These are phyloP conservation scores for Penicillium paradoxum DNA, from an alignment of 495 filamentous ascomycete species.

Conservation along the genomic window DNA sequence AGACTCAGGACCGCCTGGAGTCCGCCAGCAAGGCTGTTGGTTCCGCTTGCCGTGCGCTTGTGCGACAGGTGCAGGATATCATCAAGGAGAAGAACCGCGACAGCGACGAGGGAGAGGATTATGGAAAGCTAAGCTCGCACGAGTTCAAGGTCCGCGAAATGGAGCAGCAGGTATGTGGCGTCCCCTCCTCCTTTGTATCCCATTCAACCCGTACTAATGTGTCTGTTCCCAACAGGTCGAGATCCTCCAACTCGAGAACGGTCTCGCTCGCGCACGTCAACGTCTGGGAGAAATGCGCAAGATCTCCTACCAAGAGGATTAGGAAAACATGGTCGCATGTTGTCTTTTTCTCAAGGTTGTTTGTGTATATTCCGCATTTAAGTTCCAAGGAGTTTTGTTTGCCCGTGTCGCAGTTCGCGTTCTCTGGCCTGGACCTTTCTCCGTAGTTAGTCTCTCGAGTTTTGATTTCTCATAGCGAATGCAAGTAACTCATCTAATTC, in stretches of 20 bases:
- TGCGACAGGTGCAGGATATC: conserved; percentile 90
- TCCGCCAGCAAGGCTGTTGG: conserved; percentile 90
- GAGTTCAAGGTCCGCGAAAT: conserved; percentile 99
- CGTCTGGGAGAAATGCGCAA: conserved; percentile 97
- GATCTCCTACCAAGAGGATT: conserved; percentile 90
- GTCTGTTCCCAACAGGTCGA: conserved; percentile 65
- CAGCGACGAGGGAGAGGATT: conserved; percentile 75
- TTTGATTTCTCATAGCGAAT: conserved; percentile 8
- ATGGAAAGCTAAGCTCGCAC: conserved; percentile 76
- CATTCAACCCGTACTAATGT: conserved; percentile 13
- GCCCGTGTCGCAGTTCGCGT: not conserved
- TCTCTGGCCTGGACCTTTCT: not conserved
- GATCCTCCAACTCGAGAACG: conserved; percentile 92
- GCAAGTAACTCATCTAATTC: conserved; percentile 1
- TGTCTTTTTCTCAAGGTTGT: not conserved
- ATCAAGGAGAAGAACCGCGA: conserved; percentile 79
- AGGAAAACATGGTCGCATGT: conserved; percentile 17
- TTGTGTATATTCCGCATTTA: conserved; percentile 11
- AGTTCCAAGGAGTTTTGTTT: not conserved
- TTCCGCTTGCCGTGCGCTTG: conserved; percentile 76
- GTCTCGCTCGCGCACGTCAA: conserved; percentile 70
- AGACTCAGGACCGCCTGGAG: conserved; percentile 88
- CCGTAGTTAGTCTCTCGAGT: conserved; percentile 5
- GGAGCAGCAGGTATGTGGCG: conserved; percentile 88
- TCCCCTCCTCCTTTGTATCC: conserved; percentile 8